Evolutionary conservation across 169 alveolate species (phyloP), one percentile per base, ranked within the genome.

Genomic region (Perkinsus chesapeaki): DNA sequence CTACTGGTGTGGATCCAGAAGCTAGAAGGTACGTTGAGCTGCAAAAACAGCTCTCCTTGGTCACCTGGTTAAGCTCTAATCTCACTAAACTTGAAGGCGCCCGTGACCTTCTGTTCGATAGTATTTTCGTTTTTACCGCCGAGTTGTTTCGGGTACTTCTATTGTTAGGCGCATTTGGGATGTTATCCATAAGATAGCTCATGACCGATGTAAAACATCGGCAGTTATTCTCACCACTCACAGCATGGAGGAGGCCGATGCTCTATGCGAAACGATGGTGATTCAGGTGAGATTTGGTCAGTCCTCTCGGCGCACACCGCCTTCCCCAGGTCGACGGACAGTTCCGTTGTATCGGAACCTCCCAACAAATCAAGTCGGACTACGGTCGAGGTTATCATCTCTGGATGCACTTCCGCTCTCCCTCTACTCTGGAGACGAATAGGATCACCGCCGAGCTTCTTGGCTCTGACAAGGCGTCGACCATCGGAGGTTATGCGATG

Each of bases 1-100:
- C 98, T 0, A 96, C 98, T 1, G 98, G 98, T 97, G 96, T 97
- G 97, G 98, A 97, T 92, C 98, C 98, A 0, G 96, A 96, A 92
- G 97, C 98, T 38, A 93, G 97, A 43, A 94, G 95, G 92, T 60
- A 16, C n/a, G n/a, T n/a, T n/a, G n/a, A n/a, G n/a, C n/a, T n/a
- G n/a, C n/a, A n/a, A n/a, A n/a, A n/a, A n/a, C n/a, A n/a, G n/a
- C n/a, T n/a, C n/a, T n/a, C n/a, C n/a, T n/a, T n/a, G n/a, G n/a
- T n/a, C n/a, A n/a, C n/a, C n/a, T n/a, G n/a, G n/a, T n/a, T n/a
- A n/a, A n/a, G n/a, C n/a, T n/a, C n/a, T n/a, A n/a, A n/a, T n/a
- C n/a, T n/a, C n/a, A n/a, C n/a, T n/a, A n/a, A n/a, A n/a, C n/a
- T n/a, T n/a, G n/a, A n/a, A n/a, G n/a, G n/a, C n/a, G n/a, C n/a